Base-by-base conservation (phyloP, 2,329 filamentous ascomycete species). In the Penicillium glabrum region DNA sequence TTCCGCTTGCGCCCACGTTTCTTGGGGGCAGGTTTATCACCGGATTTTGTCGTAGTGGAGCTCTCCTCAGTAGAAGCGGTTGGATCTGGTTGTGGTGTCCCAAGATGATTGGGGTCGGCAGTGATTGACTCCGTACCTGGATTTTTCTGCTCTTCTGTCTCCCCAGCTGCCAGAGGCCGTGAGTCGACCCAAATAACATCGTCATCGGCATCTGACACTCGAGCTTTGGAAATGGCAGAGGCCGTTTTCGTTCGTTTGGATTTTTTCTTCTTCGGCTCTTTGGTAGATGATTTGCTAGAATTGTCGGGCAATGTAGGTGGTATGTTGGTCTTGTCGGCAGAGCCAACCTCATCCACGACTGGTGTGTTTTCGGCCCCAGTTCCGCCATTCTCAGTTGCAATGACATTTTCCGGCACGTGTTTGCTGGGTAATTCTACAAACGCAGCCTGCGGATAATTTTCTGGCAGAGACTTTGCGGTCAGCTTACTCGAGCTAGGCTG, bases 1-100 rank as follows among this genome's bases (percentile, higher is more conserved):
- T 76, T 77, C 31, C 73, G 72, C 54, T 78, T 78, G 53, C 75
- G 72, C 19, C 75, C 73, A 50, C 76, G 76, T 64, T 77, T 80
- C 65, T 77, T 79, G 19, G 74, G 69, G 4, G 66, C 62, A 10
- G 67, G 56, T 2, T 46, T 46, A 5, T 29, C 50, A 8, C 8
- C n/a, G 8, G 31, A 24, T 41, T 23, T 37, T 51, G 39, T 24
- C 23, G 46, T 31, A n/a, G 16, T 44, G 13, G 49, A 19, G 27
- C 27, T 39, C 13, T 26, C 24, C 16, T 44, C 26, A 16, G 37
- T 23, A 26, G 39, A 29, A n/a, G 21, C 27, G 13, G n/a, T 33
- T 19, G 33, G 31, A 23, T n/a, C 21, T 21, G 31, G 26, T 24
- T 31, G 24, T 29, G 6, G 50, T 23, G 19, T 23, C 14, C 19